These are phyloP conservation scores for Kuraishia hungarica DNA, from an alignment of 805 yeast genomes.

Conservation along the genomic window DNA sequence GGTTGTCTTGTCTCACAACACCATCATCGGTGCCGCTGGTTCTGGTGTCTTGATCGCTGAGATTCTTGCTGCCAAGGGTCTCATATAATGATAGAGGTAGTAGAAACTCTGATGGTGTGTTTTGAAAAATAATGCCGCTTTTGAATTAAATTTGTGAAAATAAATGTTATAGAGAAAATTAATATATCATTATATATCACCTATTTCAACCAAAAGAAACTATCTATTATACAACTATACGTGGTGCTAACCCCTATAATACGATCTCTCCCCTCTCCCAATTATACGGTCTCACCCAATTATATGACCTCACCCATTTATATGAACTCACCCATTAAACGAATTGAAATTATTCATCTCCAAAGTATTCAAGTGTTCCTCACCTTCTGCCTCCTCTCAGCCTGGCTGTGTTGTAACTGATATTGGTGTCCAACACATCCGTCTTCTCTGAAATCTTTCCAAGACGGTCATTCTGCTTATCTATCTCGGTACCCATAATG, in stretches of 20 bases:
- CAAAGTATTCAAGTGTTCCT: not conserved
- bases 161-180: not conserved
- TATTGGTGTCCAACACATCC: slow-evolving; percentile 74
- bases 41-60: slow-evolving; percentile 96
- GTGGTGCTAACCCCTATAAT: too few species aligned
- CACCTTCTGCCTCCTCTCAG: not conserved
- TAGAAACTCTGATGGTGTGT: too few species aligned
- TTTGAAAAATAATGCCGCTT: too few species aligned
- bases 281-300: too few species aligned
- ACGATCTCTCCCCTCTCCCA: too few species aligned
- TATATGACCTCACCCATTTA: too few species aligned
- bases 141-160: not conserved
- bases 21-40: slow-evolving; percentile 98
- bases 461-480: slow-evolving; percentile 67
- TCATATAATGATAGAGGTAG: slow-evolving; percentile 36
- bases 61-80: slow-evolving; percentile 65
- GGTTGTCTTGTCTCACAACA: slow-evolving; percentile 96
- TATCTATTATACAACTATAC: not conserved
- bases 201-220: too few species aligned
- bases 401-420: slow-evolving; percentile 17
- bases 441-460: slow-evolving; percentile 76
- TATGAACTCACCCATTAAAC: too few species aligned
- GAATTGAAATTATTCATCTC: too few species aligned
- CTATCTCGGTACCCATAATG: slow-evolving; percentile 69
- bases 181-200: too few species aligned